phyloP scores from a whole-genome alignment of 106 monocot species.

The Posidonia australis region DNA sequence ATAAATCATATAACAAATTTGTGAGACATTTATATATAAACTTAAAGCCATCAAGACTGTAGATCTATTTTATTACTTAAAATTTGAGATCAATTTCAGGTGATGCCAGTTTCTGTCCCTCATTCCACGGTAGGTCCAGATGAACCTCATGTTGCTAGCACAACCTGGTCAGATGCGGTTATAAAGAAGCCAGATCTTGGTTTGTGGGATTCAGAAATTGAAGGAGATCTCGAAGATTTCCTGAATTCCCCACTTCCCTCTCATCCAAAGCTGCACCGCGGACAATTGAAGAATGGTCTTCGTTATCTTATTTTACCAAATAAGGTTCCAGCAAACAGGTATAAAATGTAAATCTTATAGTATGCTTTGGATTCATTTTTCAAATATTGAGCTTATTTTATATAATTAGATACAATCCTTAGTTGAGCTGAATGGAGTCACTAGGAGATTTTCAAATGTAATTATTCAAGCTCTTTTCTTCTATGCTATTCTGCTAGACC shows the following conservation, averaged over 20 bases:
- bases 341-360: not conserved
- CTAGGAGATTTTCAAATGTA: too few relatives aligned
- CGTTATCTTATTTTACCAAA: slow-evolving; percentile 90
- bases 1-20: not conserved
- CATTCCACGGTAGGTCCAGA: slow-evolving; percentile 73
- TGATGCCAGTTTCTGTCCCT: slow-evolving; percentile 22
- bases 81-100: slow-evolving; percentile 23
- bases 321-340: slow-evolving; percentile 93
- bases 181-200: slow-evolving; percentile 42
- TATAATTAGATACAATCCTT: too few relatives aligned
- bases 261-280: slow-evolving; percentile 78
- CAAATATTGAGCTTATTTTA: not conserved
- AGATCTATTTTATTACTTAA: not conserved
- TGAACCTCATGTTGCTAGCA: slow-evolving; percentile 92
- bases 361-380: not conserved
- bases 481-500: not conserved
- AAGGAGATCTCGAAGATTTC: slow-evolving; percentile 37
- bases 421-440: too few relatives aligned
- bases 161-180: slow-evolving; percentile 50
- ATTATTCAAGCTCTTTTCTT: too few relatives aligned
- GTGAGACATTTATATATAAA: not conserved
- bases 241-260: slow-evolving; percentile 53
- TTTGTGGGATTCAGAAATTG: slow-evolving; percentile 38
- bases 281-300: slow-evolving; percentile 86
- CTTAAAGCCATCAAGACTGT: not conserved